phyloP scores from a whole-genome alignment of 345 rosid genomes.

The Euphorbia lathyris region DNA sequence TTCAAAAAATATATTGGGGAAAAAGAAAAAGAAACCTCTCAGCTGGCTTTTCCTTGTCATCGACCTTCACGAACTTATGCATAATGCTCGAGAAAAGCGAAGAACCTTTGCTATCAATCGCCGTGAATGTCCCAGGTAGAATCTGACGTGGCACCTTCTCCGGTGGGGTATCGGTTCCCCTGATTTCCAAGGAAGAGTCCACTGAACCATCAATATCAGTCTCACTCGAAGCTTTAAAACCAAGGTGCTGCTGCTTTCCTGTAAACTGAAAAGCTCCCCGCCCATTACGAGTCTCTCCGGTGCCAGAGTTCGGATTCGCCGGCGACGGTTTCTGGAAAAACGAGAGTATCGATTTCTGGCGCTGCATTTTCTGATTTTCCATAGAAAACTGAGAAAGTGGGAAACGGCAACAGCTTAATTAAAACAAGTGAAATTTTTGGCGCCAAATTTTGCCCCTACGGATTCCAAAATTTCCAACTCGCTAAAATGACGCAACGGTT shows the following conservation, averaged over 20 bases:
- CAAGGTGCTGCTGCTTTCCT: constrained; percentile 24
- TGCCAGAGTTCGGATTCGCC: constrained; percentile 31
- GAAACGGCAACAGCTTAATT: neutral
- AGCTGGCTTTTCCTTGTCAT: constrained; percentile 32
- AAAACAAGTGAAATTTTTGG: constrained; percentile 6
- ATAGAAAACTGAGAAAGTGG: neutral
- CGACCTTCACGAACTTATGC: constrained; percentile 83
- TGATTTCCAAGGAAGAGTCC: constrained; percentile 43
- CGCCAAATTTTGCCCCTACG: constrained; percentile 6
- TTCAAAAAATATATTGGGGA: constrained; percentile 6
- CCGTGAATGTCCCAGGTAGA: constrained; percentile 36
- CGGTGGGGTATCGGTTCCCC: constrained; percentile 85
- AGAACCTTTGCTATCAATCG: constrained; percentile 36
- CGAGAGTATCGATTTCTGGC: constrained; percentile 71
- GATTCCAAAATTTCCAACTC: neutral
- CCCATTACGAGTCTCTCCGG: constrained; percentile 18
- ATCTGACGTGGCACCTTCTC: constrained; percentile 82
- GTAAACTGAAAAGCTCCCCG: constrained; percentile 22
- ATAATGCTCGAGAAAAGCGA: constrained; percentile 73
- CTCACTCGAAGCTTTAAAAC: constrained; percentile 12
- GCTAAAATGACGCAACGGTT: neutral
- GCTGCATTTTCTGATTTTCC: constrained; percentile 51
- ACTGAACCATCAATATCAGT: constrained; percentile 17
- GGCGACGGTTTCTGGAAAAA: constrained; percentile 61
- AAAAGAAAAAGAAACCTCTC: constrained; percentile 37